These are phyloP conservation scores for Lachancea mirantina DNA, from an alignment of 805 yeast species.

Conservation along the genomic window DNA sequence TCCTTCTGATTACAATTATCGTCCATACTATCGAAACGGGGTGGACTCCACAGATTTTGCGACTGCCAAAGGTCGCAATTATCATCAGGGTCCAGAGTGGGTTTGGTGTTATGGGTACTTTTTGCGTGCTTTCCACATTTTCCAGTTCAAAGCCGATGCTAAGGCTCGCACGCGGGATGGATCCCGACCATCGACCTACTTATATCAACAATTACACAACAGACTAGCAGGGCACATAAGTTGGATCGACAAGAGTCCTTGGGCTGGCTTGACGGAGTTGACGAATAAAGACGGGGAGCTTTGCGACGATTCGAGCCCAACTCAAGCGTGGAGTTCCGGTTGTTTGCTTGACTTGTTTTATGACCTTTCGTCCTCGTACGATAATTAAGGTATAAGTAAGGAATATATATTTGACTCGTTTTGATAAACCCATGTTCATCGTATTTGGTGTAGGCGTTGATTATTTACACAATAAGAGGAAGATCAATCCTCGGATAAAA, in stretches of 20 bases:
- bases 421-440: too few species aligned
- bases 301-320: slow-evolving; percentile 84
- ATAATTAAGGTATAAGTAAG: too few species aligned
- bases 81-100: slow-evolving; percentile 99
- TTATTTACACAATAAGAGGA: too few species aligned
- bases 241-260: slow-evolving; percentile 69
- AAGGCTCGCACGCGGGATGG: slow-evolving; percentile 28
- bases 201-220: slow-evolving; percentile 51
- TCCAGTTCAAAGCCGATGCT: slow-evolving; percentile 39
- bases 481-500: too few species aligned
- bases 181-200: slow-evolving; percentile 39
- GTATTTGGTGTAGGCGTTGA: too few species aligned
- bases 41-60: slow-evolving; percentile 82
- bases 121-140: slow-evolving; percentile 62
- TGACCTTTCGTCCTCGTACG: slow-evolving; percentile 60
- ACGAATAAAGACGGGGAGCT: slow-evolving; percentile 80
- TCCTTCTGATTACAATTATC: slow-evolving; percentile 84
- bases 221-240: slow-evolving; percentile 57
- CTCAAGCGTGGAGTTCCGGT: slow-evolving; percentile 95
- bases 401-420: too few species aligned
- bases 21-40: slow-evolving; percentile 80
- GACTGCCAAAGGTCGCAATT: slow-evolving; percentile 90
- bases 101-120: slow-evolving; percentile 88
- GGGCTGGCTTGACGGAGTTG: slow-evolving; percentile 93
- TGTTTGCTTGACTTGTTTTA: slow-evolving; percentile 74